Conservation (phyloP, 805 yeast species). For the Wickerhamiella alocasiicola region DNA sequence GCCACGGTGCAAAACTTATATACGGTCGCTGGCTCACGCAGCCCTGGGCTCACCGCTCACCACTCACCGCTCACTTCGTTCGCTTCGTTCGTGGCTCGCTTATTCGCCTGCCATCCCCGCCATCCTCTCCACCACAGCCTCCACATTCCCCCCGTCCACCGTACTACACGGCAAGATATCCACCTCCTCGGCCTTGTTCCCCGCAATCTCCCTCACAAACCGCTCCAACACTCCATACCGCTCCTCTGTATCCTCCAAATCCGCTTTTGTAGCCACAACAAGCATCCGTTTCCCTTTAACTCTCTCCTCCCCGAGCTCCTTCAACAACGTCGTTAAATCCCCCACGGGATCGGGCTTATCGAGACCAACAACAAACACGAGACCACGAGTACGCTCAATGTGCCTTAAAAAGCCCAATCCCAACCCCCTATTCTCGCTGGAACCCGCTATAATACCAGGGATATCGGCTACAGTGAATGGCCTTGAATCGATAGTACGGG, state of each 20-base stretch:
- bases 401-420: conserved; percentile 88
- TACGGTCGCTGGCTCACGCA: too few relatives aligned
- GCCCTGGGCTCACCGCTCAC: too few relatives aligned
- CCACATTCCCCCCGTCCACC: conserved; percentile 54
- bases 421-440: conserved; percentile 72
- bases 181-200: conserved; percentile 19
- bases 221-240: conserved; percentile 36
- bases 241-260: conserved; percentile 42
- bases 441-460: conserved; percentile 90
- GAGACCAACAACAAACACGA: conserved; percentile 74
- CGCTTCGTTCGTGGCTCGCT: background rate
- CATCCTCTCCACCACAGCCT: conserved; percentile 59
- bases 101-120: conserved; percentile 26
- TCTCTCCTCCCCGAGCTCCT: conserved; percentile 60
- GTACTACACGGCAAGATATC: conserved; percentile 80
- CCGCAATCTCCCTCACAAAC: too few relatives aligned
- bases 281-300: conserved; percentile 49
- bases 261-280: conserved; percentile 92
- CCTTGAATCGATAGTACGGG: conserved; percentile 36
- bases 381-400: conserved; percentile 79
- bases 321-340: conserved; percentile 50
- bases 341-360: conserved; percentile 52
- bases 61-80: too few relatives aligned
- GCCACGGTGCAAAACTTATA: too few relatives aligned
- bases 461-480: conserved; percentile 93